Evolutionary conservation across 1,284 basidiomycete genomes (phyloP).

Genomic region (Boletus hoseneyae): DNA sequence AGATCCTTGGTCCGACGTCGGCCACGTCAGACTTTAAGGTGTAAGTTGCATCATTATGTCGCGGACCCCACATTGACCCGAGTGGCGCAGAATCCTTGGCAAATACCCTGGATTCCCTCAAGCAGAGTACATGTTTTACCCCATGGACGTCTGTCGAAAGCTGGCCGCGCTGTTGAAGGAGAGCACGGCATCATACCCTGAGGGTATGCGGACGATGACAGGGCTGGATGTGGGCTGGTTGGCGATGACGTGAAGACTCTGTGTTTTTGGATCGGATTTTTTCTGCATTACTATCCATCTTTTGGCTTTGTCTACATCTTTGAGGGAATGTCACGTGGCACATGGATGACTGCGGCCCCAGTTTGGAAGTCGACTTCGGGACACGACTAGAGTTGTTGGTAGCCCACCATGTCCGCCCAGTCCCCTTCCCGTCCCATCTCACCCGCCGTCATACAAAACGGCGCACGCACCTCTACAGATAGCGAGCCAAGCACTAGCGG

Average conservation of each 20-base stretch:
- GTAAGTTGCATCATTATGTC: conserved; percentile 37
- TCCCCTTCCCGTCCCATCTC: conserved; percentile 24
- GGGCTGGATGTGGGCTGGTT: conserved; percentile 79
- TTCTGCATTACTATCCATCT: conserved; percentile 18
- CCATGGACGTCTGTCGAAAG: conserved; percentile 66
- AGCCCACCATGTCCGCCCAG: conserved; percentile 16
- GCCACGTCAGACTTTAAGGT: conserved; percentile 49
- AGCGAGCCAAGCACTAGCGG: conserved; percentile 21
- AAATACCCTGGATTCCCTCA: conserved; percentile 78
- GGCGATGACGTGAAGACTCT: conserved; percentile 28
- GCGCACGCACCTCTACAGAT: conserved; percentile 27
- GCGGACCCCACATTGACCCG: conserved; percentile 4
- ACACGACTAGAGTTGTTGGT: conserved; percentile 1
- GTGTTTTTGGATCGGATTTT: neutral
- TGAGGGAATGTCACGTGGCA: conserved; percentile 27
- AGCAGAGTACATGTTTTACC: conserved; percentile 78
- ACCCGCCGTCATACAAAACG: conserved; percentile 16
- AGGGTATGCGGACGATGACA: conserved; percentile 70
- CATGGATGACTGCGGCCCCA: conserved; percentile 9
- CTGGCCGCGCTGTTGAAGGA: conserved; percentile 65
- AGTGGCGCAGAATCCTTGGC: conserved; percentile 45
- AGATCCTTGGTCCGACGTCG: conserved; percentile 58
- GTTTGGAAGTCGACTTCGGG: conserved; percentile 13
- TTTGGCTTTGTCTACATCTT: no score
- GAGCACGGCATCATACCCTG: conserved; percentile 71